A percentile compares a stretch with the other conserved stretches of the same genome.
These are phyloP conservation scores for Discostella pseudostelligera DNA, from an alignment of 108 stramenopile species.

Conservation along the genomic window DNA sequence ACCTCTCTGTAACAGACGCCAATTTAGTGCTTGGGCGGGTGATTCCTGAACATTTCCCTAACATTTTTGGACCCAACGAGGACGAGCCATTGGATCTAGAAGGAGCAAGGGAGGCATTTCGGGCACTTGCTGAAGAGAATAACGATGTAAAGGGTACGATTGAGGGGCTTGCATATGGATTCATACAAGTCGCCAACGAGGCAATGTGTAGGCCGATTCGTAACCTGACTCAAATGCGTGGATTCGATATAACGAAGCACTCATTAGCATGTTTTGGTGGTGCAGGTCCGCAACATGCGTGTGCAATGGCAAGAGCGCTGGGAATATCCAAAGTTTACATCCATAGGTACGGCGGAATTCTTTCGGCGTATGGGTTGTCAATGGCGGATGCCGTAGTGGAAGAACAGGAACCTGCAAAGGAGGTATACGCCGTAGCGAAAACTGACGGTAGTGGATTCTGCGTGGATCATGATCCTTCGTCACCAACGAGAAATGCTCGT, in stretches of 20 bases:
- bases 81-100: constrained; percentile 93
- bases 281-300: constrained; percentile 98
- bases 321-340: constrained; percentile 94
- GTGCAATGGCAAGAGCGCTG: constrained; percentile 90
- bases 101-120: constrained; percentile 83
- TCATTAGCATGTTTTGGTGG: constrained; percentile 96
- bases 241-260: constrained; percentile 80
- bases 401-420: constrained; percentile 91
- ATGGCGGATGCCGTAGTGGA: constrained; percentile 95
- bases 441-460: constrained; percentile 34
- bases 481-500: constrained; percentile 55
- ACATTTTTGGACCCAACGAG: constrained; percentile 96
- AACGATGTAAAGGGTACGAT: constrained; percentile 64
- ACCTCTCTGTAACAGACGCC: constrained; percentile 98
- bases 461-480: constrained; percentile 38
- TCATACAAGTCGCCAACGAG: constrained; percentile 98
- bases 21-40: constrained; percentile 95
- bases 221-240: constrained; percentile 94
- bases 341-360: constrained; percentile 92
- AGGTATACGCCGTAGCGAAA: constrained; percentile 45
- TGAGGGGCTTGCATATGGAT: constrained; percentile 95
- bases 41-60: constrained; percentile 90
- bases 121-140: constrained; percentile 58
- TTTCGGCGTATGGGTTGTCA: constrained; percentile 94
- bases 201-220: constrained; percentile 99